Base-by-base conservation (phyloP, 129 eudicot genomes). In the Deinandra increscens region DNA sequence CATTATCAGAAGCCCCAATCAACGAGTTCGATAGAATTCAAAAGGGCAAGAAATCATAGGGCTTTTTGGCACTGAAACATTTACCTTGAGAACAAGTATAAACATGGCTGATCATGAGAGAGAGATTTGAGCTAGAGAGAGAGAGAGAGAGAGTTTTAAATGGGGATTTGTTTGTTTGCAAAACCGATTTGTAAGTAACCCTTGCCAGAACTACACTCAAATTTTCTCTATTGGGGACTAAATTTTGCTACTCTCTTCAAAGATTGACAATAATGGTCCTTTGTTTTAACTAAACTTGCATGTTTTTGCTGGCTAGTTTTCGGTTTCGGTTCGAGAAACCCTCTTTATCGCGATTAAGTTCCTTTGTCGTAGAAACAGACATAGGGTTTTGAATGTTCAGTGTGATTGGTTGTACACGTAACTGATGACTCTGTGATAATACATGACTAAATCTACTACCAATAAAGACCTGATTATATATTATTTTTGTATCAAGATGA, bases 1-100 rank as follows among this genome's bases (percentile, higher is more conserved):
- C 81, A 77, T 77, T 77, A 69, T 77, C 81, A 77, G 71, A 62
- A 69, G 65, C 81, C 76, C 81, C 69, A 77, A 62, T 65, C 31
- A 51, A 8, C 9, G n/a, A 76, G 31, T 38, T 41, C n/a, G 71
- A 73, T 18, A 38, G 49, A 74, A 64, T 49, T 60, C 17, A 33
- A 31, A 19, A 54, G 33, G 55, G 71, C 43, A 38, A 48, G 62
- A 56, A 56, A 75, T 56, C 44, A 67, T 53, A 75, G 68, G 79
- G 79, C 19, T 54, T 53, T 60, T 59, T 18, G 7, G 60, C 60
- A 56, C 44, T 23, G 74, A 62, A 72, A 56, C 56, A 56, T 17
- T 26, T 62, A 77, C 81, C 81, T 77, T 69, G 69, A 45, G 80
- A 58, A 33, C 69, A 50, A 77, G 76, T 77, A 50, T 50, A 69